Evolutionary conservation across 169 alveolate species (phyloP), one percentile per base, ranked within the genome.

Genomic region (Eimeria maxima): DNA sequence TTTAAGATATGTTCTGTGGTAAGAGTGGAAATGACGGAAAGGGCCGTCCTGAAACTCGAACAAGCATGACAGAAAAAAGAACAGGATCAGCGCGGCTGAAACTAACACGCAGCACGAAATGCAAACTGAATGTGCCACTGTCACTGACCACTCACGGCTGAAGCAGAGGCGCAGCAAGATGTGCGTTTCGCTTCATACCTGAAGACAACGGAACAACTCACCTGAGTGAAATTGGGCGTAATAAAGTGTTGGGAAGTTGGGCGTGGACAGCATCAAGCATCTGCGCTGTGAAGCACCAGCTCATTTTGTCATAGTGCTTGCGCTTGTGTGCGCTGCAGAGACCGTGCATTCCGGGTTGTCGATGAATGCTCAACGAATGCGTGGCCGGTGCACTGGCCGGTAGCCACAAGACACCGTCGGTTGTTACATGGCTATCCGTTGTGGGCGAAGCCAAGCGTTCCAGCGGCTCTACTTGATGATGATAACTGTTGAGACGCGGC

Each of bases 261-360:
- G 74, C 65, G 6, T 84, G 76, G 76, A 84, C 60, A n/a, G 93
- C 93, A 20, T 84, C 93, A 11, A 84, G 78, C 93, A 84, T 84
- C 78, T 84, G 50, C 33, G 74, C 93, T 27, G 78, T 84, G 65
- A 84, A 84, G 22, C 55, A 13, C 93, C 93, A 84, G 93, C 93
- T 55, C 93, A 84, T 53, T 29, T 57, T 53, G 78, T 47, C 93
- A n/a, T 29, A 29, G 55, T 57, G 11, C 8, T 38, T 60, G 76
- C 57, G 29, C 65, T 55, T 76, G 13, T 5, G 27, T 8, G 0
- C 74, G 60, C 45, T 22, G 27, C 10, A 4, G 60, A 18, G 18
- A 38, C 78, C 33, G 14, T 16, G 55, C 78, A 29, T 3, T 5
- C 5, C 57, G 45, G 74, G 7, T 69, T 84, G 78, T 13, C 29